phyloP scores from a whole-genome alignment of 805 yeast species.

The Wickerhamiella kazuoi region DNA sequence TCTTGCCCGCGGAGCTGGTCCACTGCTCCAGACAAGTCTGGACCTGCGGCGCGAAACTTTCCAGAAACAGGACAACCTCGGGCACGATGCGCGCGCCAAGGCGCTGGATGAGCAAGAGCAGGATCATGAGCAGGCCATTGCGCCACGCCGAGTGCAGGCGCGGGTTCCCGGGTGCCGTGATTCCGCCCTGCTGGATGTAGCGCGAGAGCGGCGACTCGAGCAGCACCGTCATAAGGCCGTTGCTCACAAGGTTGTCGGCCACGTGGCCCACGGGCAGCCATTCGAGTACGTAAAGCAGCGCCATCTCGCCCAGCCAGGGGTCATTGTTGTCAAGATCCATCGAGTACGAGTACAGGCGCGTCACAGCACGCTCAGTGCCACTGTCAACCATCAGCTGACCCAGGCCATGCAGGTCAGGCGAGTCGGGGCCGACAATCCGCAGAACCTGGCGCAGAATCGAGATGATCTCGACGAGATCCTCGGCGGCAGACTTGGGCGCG shows the following conservation, averaged over 20 bases:
- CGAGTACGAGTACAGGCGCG: slow-evolving; percentile 51
- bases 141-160: slow-evolving; percentile 66
- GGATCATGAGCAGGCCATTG: slow-evolving; percentile 59
- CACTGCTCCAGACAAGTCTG: slow-evolving; percentile 47
- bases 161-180: slow-evolving; percentile 34
- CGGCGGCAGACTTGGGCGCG: slow-evolving; percentile 33
- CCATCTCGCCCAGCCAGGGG: slow-evolving; percentile 52
- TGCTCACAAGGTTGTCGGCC: slow-evolving; percentile 45
- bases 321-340: slow-evolving; percentile 45
- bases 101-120: slow-evolving; percentile 38
- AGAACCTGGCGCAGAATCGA: slow-evolving; percentile 46
- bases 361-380: slow-evolving; percentile 45
- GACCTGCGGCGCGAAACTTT: slow-evolving; percentile 49
- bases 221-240: slow-evolving; percentile 50
- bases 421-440: slow-evolving; percentile 14
- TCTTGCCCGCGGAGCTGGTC: slow-evolving; percentile 36
- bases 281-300: slow-evolving; percentile 52
- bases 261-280: slow-evolving; percentile 41
- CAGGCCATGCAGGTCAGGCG: slow-evolving; percentile 27
- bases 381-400: background rate
- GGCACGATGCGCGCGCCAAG: slow-evolving; percentile 49
- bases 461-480: slow-evolving; percentile 45
- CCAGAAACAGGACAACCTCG: slow-evolving; percentile 45
- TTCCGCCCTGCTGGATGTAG: slow-evolving; percentile 46
- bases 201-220: slow-evolving; percentile 59